phyloP scores from a whole-genome alignment of 371 early-diverging fungal genomes.

The Rhizopus stolonifer region DNA sequence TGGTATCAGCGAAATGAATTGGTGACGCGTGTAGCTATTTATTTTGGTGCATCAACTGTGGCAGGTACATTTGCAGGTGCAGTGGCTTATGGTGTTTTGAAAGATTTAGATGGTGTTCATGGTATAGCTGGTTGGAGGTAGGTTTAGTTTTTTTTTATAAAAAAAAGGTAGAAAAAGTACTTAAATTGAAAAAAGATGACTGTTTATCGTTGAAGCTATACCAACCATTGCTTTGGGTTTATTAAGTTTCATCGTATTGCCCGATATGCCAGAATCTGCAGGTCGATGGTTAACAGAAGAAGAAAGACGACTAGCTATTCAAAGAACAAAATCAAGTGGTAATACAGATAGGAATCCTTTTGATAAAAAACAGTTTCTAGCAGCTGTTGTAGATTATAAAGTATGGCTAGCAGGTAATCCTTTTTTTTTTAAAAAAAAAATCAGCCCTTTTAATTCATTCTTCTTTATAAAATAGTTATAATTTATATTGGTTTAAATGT shows the following conservation, averaged over 20 bases:
- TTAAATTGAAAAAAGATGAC: slow-evolving; percentile 24
- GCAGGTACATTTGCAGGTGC: slow-evolving; percentile 54
- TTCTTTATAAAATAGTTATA: slow-evolving; percentile 24
- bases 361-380: slow-evolving; percentile 38
- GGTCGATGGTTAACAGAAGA: slow-evolving; percentile 35
- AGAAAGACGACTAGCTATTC: slow-evolving; percentile 37
- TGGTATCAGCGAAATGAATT: slow-evolving; percentile 46
- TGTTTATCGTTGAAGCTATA: slow-evolving; percentile 62
- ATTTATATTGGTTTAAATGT: slow-evolving; percentile 47
- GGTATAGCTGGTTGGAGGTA: slow-evolving; percentile 43
- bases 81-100: slow-evolving; percentile 40
- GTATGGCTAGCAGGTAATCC: slow-evolving; percentile 38
- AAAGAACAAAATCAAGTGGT: slow-evolving; percentile 26
- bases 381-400: slow-evolving; percentile 34
- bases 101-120: slow-evolving; percentile 29
- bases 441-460: no score
- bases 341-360: slow-evolving; percentile 31
- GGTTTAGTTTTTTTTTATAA: no score
- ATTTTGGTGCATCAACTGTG: slow-evolving; percentile 42
- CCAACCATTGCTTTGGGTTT: slow-evolving; percentile 56
- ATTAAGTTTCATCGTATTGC: slow-evolving; percentile 34
- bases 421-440: background rate
- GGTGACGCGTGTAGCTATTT: slow-evolving; percentile 40
- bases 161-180: background rate
- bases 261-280: slow-evolving; percentile 40